Evolutionary conservation across 1,284 basidiomycete species (phyloP).

Genomic region (Cutaneotrichosporon mucoides): DNA sequence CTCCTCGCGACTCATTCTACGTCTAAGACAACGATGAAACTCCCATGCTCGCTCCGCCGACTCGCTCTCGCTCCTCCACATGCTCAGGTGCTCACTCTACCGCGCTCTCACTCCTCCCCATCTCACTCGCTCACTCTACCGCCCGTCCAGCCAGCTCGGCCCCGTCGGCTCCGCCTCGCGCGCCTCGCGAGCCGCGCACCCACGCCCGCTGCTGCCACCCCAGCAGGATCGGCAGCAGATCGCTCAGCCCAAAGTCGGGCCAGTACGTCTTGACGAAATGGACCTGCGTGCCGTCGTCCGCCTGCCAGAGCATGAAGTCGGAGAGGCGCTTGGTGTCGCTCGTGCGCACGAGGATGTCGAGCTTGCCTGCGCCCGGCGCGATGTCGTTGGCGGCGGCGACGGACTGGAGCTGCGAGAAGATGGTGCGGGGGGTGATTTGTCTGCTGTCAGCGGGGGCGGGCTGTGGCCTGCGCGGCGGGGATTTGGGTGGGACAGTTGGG

Average conservation of each 20-base stretch:
- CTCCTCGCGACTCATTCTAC: no score
- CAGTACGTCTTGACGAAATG: conserved; percentile 88
- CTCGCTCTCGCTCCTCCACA: no score
- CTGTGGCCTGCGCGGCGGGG: no score
- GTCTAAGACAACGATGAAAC: no score
- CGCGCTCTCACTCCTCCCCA: no score
- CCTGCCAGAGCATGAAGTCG: conserved; percentile 81
- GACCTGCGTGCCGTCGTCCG: conserved; percentile 70
- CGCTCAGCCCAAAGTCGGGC: conserved; percentile 88
- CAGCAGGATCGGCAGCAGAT: conserved; percentile 79
- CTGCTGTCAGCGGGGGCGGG: not conserved
- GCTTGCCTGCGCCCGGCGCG: conserved; percentile 25
- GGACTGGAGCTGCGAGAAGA: conserved; percentile 13
- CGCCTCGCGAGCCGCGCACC: conserved; percentile 10
- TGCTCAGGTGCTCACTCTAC: no score
- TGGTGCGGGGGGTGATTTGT: conserved; percentile 7
- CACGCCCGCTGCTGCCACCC: conserved; percentile 76
- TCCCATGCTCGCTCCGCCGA: no score
- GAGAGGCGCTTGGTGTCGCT: conserved; percentile 86
- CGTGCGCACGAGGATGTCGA: conserved; percentile 89
- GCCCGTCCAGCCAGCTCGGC: no score
- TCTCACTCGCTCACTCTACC: no score
- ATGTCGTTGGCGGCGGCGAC: conserved; percentile 10
- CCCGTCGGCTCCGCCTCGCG: no score
- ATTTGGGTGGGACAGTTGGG: no score